Base-by-base conservation (phyloP, 2,329 filamentous ascomycete genomes). In the Talaromyces verruculosus region DNA sequence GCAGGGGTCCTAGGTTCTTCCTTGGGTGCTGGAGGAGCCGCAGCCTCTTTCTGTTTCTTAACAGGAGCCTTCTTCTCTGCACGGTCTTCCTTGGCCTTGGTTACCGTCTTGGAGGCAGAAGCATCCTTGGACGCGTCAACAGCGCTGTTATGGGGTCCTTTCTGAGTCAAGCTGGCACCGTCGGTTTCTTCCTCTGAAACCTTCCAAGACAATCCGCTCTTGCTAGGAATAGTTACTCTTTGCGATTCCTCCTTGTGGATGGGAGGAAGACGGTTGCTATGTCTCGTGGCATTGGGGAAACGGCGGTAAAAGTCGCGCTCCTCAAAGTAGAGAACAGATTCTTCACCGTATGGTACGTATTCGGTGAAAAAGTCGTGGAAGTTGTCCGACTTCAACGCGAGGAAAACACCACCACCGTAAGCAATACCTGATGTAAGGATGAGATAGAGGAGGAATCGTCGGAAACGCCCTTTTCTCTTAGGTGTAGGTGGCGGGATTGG, bases 301-400 rank as follows among this genome's bases (percentile, higher is more conserved):
- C 91, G 89, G 80, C 90, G 93, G 76, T 90, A 88, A 83, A 97
- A 97, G 74, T 97, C 93, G 71, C 90, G 87, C 81, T 99, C 95
- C 80, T 99, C 95, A 62, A 99, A 89, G 81, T 96, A 98, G 30
- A 96, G 87, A 55, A 99, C 94, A 19, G 91, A 91, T 76, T 97
- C 92, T 81, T 99, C 95, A 73, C 93, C 95, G 71, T 91, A 97
- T 25, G 95, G 95, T 19, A 99, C 82, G 78, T 94, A 99, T 81
- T 97, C 93, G 73, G 93, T 98, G 82, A 99, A 99, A 84, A 97
- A 95, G 80, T 99, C 95, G 81, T 99, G 94, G 86, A 98, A 99
- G 81, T 92, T 97, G 83, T 99, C 95, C 75, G 90, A 96, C 79
- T 95, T 86, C 70, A 96, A 88, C 64, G 95, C 94, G 79, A 96